A percentile compares a stretch with the other conserved stretches of the same genome.
Evolutionary conservation across 192 early-diverging fungal species (phyloP).

Genomic region (Linnemannia schmuckeri): DNA sequence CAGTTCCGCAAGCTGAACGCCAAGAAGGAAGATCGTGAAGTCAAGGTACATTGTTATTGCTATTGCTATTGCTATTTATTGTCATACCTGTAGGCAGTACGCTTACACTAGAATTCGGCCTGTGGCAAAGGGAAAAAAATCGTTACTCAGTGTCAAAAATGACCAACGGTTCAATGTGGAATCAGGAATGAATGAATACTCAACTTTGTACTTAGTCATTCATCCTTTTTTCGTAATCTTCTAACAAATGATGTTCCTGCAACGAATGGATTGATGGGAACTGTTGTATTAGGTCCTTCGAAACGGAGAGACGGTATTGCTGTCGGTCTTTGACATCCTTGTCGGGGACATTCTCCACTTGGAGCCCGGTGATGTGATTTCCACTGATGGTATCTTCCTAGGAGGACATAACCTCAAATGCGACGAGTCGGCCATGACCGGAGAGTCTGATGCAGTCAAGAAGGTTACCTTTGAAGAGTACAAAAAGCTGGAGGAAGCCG

Average conservation of each 20-base stretch:
- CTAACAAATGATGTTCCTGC: neutral
- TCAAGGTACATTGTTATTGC: conserved; percentile 66
- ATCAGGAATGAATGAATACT: neutral
- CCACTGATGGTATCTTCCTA: conserved; percentile 92
- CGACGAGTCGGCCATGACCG: conserved; percentile 95
- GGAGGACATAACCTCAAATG: conserved; percentile 83
- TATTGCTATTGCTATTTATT: neutral
- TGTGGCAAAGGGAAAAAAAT: neutral
- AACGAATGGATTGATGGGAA: neutral
- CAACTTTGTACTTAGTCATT: neutral
- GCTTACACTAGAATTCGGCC: neutral
- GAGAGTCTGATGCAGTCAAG: conserved; percentile 92
- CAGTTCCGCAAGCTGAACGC: conserved; percentile 89
- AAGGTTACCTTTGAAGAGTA: conserved; percentile 75
- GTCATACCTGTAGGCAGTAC: neutral
- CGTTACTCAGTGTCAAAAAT: neutral
- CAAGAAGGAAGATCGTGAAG: conserved; percentile 86
- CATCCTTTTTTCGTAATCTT: neutral
- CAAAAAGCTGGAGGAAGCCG: conserved; percentile 30
- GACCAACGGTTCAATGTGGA: neutral
- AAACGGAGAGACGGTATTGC: conserved; percentile 71
- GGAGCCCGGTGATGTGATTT: conserved; percentile 93
- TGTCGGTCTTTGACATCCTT: conserved; percentile 85
- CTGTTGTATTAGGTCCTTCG: conserved; percentile 69
- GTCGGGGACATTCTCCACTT: conserved; percentile 93